Evolutionary conservation across 2,329 filamentous ascomycete species (phyloP).

Genomic region (Plenodomus tracheiphilus): DNA sequence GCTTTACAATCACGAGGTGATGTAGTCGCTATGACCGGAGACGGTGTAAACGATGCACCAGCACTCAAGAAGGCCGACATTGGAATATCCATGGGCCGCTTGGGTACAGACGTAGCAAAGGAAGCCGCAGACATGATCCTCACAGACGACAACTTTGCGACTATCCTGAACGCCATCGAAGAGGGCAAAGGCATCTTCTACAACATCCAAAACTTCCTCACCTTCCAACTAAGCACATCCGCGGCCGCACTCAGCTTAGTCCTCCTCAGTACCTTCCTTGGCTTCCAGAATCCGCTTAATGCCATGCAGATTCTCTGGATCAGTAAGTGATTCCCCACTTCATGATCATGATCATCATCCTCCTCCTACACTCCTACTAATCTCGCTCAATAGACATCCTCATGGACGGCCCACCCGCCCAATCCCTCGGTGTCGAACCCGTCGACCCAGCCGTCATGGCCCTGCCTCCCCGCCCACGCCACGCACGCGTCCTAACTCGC

Average conservation of each 20-base stretch:
- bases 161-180: constrained; percentile 92
- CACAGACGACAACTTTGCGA: constrained; percentile 86
- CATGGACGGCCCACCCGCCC: constrained; percentile 97
- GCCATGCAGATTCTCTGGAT: constrained; percentile 99
- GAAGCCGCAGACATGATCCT: constrained; percentile 93
- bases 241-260: constrained; percentile 91
- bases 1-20: constrained; percentile 91
- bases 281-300: constrained; percentile 93
- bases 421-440: constrained; percentile 92
- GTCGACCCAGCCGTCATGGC: constrained; percentile 95
- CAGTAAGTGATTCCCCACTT: constrained; percentile 64
- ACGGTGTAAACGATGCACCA: constrained; percentile 96
- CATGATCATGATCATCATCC: no score
- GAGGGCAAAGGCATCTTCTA: constrained; percentile 99
- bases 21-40: constrained; percentile 98
- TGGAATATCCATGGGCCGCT: constrained; percentile 92
- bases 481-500: constrained; percentile 87
- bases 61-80: constrained; percentile 97
- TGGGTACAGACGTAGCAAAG: constrained; percentile 96
- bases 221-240: constrained; percentile 96
- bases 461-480: constrained; percentile 81
- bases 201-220: constrained; percentile 99
- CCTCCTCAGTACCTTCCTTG: constrained; percentile 86
- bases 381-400: constrained; percentile 74
- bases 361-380: constrained; percentile 18